Conservation (phyloP, 2,329 filamentous ascomycete genomes). For the Elsinoe australis region DNA sequence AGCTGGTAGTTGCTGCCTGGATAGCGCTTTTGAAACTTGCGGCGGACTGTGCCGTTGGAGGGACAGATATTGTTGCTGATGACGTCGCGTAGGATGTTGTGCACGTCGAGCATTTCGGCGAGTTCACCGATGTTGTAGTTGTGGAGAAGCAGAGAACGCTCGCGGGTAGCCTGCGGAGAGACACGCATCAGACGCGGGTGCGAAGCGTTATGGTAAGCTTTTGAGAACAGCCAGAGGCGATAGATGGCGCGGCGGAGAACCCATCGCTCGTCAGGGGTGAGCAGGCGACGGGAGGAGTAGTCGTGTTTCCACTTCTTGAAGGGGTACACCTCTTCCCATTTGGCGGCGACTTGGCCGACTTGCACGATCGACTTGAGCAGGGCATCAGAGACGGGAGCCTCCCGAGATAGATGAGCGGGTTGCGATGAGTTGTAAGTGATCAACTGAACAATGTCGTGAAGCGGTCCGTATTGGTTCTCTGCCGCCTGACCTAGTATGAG, state of each 20-base stretch:
- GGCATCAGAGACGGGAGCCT: slow-evolving; percentile 47
- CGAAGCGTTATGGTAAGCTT: slow-evolving; percentile 49
- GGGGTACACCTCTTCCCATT: slow-evolving; percentile 55
- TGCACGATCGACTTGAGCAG: slow-evolving; percentile 49
- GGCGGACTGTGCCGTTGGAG: slow-evolving; percentile 52
- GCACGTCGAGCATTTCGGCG: slow-evolving; percentile 53
- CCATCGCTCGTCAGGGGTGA: slow-evolving; percentile 44
- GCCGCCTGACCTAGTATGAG: slow-evolving; percentile 47
- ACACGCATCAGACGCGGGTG: slow-evolving; percentile 46
- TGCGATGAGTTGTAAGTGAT: slow-evolving; percentile 55
- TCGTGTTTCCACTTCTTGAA: slow-evolving; percentile 56
- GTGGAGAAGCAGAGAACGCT: slow-evolving; percentile 50
- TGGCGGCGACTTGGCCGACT: slow-evolving; percentile 48
- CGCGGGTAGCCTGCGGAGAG: slow-evolving; percentile 39
- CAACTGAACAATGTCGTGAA: slow-evolving; percentile 52
- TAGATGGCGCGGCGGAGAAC: slow-evolving; percentile 51
- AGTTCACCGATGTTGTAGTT: slow-evolving; percentile 51
- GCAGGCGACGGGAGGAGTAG: slow-evolving; percentile 47
- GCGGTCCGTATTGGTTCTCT: slow-evolving; percentile 50
- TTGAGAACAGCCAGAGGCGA: slow-evolving; percentile 52
- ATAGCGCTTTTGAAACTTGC: slow-evolving; percentile 51
- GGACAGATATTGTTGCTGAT: slow-evolving; percentile 53
- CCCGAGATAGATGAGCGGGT: slow-evolving; percentile 47
- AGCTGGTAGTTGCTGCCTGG: slow-evolving; percentile 44
- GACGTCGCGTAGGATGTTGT: slow-evolving; percentile 48